Conservation (phyloP, 2,329 filamentous ascomycete genomes). For the Salinomyces thailandicus region DNA sequence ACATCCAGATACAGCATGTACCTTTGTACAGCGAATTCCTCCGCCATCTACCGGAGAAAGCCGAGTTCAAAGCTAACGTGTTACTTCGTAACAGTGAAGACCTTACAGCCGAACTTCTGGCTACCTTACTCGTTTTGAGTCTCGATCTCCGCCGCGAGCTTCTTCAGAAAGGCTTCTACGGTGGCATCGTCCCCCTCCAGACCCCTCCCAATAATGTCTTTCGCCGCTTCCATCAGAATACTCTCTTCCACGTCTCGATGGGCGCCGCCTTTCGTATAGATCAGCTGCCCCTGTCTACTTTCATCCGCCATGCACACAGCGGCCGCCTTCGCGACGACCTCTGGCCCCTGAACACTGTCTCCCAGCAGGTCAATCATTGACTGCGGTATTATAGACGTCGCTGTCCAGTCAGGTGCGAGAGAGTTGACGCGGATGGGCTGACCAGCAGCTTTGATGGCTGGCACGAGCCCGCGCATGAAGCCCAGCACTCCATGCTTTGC, state of each 20-base stretch:
- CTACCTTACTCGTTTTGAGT: too few species aligned
- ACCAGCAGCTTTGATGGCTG: constrained; percentile 22
- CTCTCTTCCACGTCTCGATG: constrained; percentile 46
- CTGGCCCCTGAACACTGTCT: constrained; percentile 35
- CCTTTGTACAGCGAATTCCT: too few species aligned
- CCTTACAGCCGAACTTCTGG: too few species aligned
- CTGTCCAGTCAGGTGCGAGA: constrained; percentile 47
- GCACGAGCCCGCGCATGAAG: constrained; percentile 39
- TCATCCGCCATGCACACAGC: constrained; percentile 42
- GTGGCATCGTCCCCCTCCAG: neutral
- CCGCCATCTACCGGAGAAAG: too few species aligned
- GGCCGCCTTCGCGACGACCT: constrained; percentile 40
- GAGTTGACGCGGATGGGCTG: constrained; percentile 47
- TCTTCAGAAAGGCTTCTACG: neutral
- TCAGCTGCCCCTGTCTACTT: constrained; percentile 40
- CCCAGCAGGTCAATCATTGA: constrained; percentile 30
- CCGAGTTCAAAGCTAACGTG: too few species aligned
- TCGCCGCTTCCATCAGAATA: neutral
- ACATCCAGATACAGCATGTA: too few species aligned
- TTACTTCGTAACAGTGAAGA: too few species aligned
- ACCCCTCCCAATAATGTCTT: neutral
- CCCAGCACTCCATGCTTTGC: constrained; percentile 48
- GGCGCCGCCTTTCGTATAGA: constrained; percentile 41
- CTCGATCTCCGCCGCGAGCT: neutral
- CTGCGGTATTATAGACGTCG: constrained; percentile 35